phyloP scores from a whole-genome alignment of 1,284 basidiomycete species.

The Boletellus deceptivus region DNA sequence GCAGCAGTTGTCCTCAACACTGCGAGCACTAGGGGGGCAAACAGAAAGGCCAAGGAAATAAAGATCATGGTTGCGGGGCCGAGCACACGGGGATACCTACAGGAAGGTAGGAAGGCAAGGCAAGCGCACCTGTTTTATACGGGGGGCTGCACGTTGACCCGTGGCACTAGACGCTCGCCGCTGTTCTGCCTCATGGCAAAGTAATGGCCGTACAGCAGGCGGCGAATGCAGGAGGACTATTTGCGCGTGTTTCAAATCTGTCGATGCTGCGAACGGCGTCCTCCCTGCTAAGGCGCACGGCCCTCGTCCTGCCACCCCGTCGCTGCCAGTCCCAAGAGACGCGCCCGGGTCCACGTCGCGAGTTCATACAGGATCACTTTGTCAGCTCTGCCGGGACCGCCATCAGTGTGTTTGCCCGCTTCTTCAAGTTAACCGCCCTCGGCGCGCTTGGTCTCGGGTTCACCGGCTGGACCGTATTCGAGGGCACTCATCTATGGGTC shows the following conservation, averaged over 20 bases:
- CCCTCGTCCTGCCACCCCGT: not conserved
- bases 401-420: constrained; percentile 39
- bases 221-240: not conserved
- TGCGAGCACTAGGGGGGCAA: constrained; percentile 16
- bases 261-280: constrained; percentile 12
- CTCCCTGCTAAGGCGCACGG: constrained; percentile 1
- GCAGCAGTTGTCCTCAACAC: constrained; percentile 13
- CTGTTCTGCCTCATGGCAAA: no score
- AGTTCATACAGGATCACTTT: constrained; percentile 37
- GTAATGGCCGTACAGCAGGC: no score
- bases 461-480: constrained; percentile 46
- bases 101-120: no score
- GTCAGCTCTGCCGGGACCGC: constrained; percentile 36
- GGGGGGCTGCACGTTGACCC: no score
- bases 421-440: constrained; percentile 40
- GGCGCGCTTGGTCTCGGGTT: constrained; percentile 40
- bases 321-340: constrained; percentile 18
- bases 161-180: no score
- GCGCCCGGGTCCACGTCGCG: constrained; percentile 5
- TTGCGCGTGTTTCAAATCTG: not conserved
- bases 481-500: constrained; percentile 68
- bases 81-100: not conserved
- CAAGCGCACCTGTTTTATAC: no score
- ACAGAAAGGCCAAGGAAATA: constrained; percentile 14
- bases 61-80: constrained; percentile 19